phyloP scores from a whole-genome alignment of 2,329 filamentous ascomycete genomes.

The Apiospora malaysiana region DNA sequence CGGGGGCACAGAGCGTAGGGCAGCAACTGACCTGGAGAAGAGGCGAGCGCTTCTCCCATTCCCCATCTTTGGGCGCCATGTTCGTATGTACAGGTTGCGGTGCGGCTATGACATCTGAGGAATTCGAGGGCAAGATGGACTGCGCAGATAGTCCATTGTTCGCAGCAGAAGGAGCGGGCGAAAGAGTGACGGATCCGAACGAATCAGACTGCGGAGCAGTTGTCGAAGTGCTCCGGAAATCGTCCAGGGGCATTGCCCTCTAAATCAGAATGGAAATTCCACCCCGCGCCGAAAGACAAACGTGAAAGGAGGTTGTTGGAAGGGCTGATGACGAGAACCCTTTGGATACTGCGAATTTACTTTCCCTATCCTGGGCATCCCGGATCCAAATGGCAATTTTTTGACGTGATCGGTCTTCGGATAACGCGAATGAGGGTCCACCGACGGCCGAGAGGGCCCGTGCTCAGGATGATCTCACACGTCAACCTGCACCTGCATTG shows the following conservation, averaged over 20 bases:
- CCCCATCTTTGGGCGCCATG: constrained; percentile 46
- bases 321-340: constrained; percentile 3
- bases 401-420: constrained; percentile 20
- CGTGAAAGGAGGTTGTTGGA: neutral
- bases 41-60: constrained; percentile 63
- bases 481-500: neutral
- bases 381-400: constrained; percentile 18
- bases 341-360: constrained; percentile 6
- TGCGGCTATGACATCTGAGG: constrained; percentile 29
- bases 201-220: constrained; percentile 16
- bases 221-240: constrained; percentile 32
- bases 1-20: neutral
- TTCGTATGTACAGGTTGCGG: constrained; percentile 21
- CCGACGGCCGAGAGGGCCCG: neutral
- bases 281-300: constrained; percentile 8
- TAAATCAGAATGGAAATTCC: neutral
- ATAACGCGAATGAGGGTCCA: neutral
- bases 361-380: constrained; percentile 2
- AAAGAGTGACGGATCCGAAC: constrained; percentile 12
- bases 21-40: constrained; percentile 65
- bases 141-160: constrained; percentile 43
- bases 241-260: constrained; percentile 62
- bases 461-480: constrained; percentile 10
- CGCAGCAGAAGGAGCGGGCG: constrained; percentile 28
- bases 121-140: constrained; percentile 38